Evolutionary conservation across 768 basidiomycete species (phyloP), one percentile per base, ranked within the genome.

Genomic region (Suillus tomentosus): DNA sequence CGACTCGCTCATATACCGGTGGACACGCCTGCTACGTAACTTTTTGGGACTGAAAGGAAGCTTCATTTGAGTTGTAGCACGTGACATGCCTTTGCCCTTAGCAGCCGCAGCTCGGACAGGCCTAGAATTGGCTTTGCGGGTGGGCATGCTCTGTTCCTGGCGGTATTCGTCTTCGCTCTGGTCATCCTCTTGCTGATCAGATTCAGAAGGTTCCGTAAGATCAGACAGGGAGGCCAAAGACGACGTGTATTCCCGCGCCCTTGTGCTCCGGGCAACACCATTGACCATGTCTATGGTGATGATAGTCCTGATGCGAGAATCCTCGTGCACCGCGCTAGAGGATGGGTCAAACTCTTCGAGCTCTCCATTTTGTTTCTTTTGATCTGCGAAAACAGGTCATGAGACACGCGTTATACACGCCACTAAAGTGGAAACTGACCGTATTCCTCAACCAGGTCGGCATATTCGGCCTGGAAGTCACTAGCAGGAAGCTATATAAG

Each of bases 31-130:
- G 19, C 84, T 64, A 19, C 87, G 82, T 43, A 84, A 83, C 74
- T 87, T 91, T 71, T 74, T 82, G 0, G 91, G 89, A 69, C 88
- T 91, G 74, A 88, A 91, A 8, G 88, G 89, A 42, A 90, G 81
- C 43, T 72, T 70, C 58, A 70, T 74, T 69, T 77, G 73, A 34
- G 2, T 34, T 42, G 42, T 13, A 42, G 24, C 27, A 40, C 66
- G 48, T 39, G 58, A 64, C 61, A 13, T 31, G 15, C 56, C 36
- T 22, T 24, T 51, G 45, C 61, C 47, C 43, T 64, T 57, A 19
- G 24, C 57, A 58, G 56, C 37, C 9, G n/a, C 60, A 15, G 68
- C 62, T 47, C 72, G 72, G n/a, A 61, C 24, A 8, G 70, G 68
- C 57, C 66, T 71, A 48, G 61, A 54, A 34, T 47, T 39, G 19